Evolutionary conservation across 1,284 basidiomycete genomes (phyloP), one percentile per base, ranked within the genome.

Genomic region (Caloboletus firmus): DNA sequence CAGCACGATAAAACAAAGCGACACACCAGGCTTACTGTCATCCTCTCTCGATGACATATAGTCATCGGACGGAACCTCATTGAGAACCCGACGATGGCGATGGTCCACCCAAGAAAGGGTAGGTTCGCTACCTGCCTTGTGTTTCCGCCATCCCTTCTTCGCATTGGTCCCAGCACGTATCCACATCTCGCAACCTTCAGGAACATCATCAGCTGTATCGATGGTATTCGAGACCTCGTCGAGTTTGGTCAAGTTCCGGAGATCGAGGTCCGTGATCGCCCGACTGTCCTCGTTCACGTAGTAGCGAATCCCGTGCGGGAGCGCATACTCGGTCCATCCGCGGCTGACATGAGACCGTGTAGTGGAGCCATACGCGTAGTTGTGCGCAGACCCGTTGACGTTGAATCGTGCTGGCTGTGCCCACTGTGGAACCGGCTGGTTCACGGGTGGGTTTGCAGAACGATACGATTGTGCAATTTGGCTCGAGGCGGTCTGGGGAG

Each of bases 291-390:
- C 77, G 59, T 89, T 84, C 37, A 80, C 77, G 61, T 83, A 91
- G 70, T 91, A 91, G 35, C 78, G 72, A 5, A 79, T 72, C 18
- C 80, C 80, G 61, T 90, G 85, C 1, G 89, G 88, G 12, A 91
- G 79, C 10, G 78, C 73, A 64, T 86, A 82, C 63, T 85, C 84
- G 41, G 79, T 75, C 88, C 89, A 91, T 9, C 81, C 81, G 12
- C 76, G 70, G 24, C 35, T 46, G 15, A 53, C 47, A 18, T 69
- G 61, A 0, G 66, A 66, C 0, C 58, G 56, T 1, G 60, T 49
- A 2, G 68, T 57, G 13, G 67, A 58, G 10, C 67, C 69, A 31
- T 69, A 69, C 10, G 57, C 28, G 15, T 69, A 62, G 46, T 46
- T 59, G n/a, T 56, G 68, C 26, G 70, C 68, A 11, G 67, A 67